These are phyloP conservation scores for Tetrahymena borealis DNA, from an alignment of 73 alveolate genomes.

Conservation along the genomic window DNA sequence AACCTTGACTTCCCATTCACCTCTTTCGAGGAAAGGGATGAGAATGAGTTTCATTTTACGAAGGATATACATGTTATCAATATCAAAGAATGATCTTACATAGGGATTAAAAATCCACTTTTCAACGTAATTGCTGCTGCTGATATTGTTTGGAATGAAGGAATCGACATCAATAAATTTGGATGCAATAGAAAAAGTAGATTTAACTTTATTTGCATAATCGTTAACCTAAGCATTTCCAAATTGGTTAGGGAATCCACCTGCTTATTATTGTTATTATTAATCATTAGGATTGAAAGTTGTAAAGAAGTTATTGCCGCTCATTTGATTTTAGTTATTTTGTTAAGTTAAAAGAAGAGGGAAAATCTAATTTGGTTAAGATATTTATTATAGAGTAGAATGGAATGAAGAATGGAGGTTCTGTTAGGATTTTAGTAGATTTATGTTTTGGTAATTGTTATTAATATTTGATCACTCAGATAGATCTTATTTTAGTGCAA, in stretches of 20 bases:
- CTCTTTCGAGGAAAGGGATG: background rate
- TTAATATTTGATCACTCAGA: no score
- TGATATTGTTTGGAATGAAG: background rate
- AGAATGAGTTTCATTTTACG: background rate
- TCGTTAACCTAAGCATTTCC: background rate
- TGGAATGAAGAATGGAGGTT: no score
- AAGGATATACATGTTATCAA: background rate
- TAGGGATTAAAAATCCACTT: background rate
- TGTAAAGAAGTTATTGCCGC: background rate
- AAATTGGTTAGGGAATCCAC: background rate
- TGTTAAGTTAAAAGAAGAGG: background rate
- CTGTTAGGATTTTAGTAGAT: no score
- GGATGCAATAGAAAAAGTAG: background rate
- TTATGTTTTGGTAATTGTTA: no score
- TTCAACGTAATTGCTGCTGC: background rate
- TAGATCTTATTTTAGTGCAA: no score
- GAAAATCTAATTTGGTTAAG: no score
- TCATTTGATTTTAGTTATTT: background rate
- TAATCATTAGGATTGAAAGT: background rate
- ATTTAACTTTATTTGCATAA: background rate
- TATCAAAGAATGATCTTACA: background rate
- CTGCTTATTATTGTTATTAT: background rate
- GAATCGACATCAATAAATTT: no score
- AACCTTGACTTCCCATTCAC: background rate
- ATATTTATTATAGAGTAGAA: no score